These are phyloP conservation scores for Fusarium graminum DNA, from an alignment of 2,329 filamentous ascomycete genomes.

Conservation along the genomic window DNA sequence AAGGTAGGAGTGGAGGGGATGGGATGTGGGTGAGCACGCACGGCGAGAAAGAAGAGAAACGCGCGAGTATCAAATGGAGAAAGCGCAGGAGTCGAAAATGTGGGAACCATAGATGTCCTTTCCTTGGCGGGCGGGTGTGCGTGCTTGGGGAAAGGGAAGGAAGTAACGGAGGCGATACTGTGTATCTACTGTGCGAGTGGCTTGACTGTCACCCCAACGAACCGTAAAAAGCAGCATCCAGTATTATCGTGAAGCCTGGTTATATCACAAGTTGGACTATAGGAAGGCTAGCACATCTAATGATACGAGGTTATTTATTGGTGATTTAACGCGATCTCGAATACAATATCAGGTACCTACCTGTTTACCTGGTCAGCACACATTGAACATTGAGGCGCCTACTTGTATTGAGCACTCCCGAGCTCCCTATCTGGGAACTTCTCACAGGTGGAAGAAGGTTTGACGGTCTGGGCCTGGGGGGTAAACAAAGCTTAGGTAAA, in stretches of 20 bases:
- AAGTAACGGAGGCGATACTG: constrained; percentile 44
- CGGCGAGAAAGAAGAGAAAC: constrained; percentile 17
- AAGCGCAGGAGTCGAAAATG: constrained; percentile 28
- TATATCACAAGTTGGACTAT: not conserved
- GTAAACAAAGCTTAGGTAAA: too few relatives aligned
- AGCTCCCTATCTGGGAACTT: constrained; percentile 1
- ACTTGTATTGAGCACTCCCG: constrained; percentile 10
- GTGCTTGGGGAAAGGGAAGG: constrained; percentile 37
- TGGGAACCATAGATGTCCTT: constrained; percentile 27
- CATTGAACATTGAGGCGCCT: not conserved
- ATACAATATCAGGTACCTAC: not conserved
- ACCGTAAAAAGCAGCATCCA: not conserved
- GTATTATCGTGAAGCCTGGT: not conserved
- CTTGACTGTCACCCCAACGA: constrained; percentile 2
- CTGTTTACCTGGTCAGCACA: not conserved
- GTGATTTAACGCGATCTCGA: not conserved
- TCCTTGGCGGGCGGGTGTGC: constrained; percentile 45
- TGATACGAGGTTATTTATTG: not conserved
- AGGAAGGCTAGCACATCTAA: not conserved
- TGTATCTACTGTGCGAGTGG: constrained; percentile 26
- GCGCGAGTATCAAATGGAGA: constrained; percentile 40
- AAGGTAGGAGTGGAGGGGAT: constrained; percentile 42
- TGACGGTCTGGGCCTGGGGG: too few relatives aligned
- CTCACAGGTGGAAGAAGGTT: not conserved
- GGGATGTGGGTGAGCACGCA: not conserved